Evolutionary conservation across 2,329 filamentous ascomycete species (phyloP), one percentile per base, ranked within the genome.

Genomic region (Xylariaceae sp.): DNA sequence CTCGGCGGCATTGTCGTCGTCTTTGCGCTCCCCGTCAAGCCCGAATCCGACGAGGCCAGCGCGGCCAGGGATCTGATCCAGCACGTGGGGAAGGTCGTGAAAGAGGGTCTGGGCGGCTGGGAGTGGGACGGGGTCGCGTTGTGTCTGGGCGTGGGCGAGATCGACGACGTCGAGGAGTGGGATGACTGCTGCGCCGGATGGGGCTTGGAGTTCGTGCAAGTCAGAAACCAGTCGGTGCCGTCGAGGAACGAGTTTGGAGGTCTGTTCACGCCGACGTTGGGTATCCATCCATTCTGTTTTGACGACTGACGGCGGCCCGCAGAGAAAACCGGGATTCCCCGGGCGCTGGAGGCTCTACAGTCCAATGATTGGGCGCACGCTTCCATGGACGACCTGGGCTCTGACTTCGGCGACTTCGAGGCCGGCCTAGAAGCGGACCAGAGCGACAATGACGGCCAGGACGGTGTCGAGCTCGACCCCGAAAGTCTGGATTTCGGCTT

Each of bases 111-210:
- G 2, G 76, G 75, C 3, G 74, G 74, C 6, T 75, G 68, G 63
- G 61, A 63, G 2, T 83, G 78, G 78, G 78, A 82, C 36, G 79
- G 78, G 1, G 75, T 80, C 0, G 63, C 66, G 12, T 46, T 83
- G 10, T 79, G 70, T 2, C 59, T 83, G 1, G 75, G 71, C 1
- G 65, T 82, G 19, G 68, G 63, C 15, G 60, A 60, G 28, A 52
- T 52, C 5, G 47, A 55, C 19, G 63, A 65, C 23, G 56, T 69
- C 10, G 73, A 77, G 18, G 67, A 71, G 40, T 80, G 75, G 76
- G 77, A 82, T 44, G 75, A 77, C 35, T 45, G 68, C 15, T 77
- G 73, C 46, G 66, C 65, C 4, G 70, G 71, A 36, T 64, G 54
- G 22, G 73, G 75, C 2, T 56, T 82, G 44, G 79, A 83, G 60